phyloP scores from a whole-genome alignment of 2,329 filamentous ascomycete species.

The Cadophora malorum region DNA sequence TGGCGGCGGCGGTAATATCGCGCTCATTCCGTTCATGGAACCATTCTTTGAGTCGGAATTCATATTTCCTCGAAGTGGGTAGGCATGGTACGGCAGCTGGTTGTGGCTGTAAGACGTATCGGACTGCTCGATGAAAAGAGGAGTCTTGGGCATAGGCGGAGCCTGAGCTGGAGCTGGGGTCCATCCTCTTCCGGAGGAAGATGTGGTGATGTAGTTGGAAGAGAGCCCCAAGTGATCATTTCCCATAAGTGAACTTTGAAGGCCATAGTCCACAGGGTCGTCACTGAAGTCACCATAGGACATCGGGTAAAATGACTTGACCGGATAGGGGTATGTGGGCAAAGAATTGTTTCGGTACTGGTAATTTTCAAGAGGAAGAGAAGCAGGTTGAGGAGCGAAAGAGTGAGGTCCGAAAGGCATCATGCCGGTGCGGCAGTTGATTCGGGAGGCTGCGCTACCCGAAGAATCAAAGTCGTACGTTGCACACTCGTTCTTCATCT shows the following conservation, averaged over 20 bases:
- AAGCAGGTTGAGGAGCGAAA: conserved; percentile 27
- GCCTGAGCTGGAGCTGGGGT: conserved; percentile 28
- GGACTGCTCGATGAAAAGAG: conserved; percentile 34
- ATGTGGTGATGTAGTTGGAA: conserved; percentile 27
- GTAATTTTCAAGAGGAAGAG: conserved; percentile 31
- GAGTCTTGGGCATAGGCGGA: conserved; percentile 25
- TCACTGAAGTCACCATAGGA: conserved; percentile 38
- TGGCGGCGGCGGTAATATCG: conserved; percentile 31
- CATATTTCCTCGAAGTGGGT: conserved; percentile 32
- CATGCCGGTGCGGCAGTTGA: conserved; percentile 35
- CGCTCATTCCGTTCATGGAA: conserved; percentile 24
- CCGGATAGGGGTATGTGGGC: conserved; percentile 31
- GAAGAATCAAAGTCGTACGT: conserved; percentile 37
- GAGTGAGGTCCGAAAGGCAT: conserved; percentile 33
- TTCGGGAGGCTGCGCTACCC: conserved; percentile 34
- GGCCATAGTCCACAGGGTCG: conserved; percentile 39
- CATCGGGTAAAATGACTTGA: conserved; percentile 34
- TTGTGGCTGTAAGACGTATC: conserved; percentile 32
- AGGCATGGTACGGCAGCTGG: conserved; percentile 33
- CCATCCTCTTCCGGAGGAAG: conserved; percentile 31
- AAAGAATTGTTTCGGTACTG: conserved; percentile 34
- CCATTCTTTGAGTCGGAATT: conserved; percentile 35
- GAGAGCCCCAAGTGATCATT: conserved; percentile 22
- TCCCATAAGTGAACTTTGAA: conserved; percentile 25
- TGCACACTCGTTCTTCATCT: conserved; percentile 38